phyloP scores from a whole-genome alignment of 371 early-diverging fungal species.

The Actinomucor elegans region DNA sequence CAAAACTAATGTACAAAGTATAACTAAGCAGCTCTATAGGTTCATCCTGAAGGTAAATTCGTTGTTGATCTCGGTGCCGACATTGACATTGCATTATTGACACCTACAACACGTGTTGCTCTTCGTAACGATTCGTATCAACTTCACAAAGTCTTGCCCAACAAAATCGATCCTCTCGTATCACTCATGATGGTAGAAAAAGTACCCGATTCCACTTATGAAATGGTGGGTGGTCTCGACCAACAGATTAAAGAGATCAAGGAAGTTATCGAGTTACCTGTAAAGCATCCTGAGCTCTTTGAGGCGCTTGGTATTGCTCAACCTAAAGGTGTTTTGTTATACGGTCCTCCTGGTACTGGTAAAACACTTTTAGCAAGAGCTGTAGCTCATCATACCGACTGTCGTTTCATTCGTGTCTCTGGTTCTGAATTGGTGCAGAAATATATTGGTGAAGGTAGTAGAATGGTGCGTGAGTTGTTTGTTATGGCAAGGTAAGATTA shows the following conservation, averaged over 20 bases:
- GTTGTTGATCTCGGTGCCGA: conserved; percentile 93
- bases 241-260: conserved; percentile 99
- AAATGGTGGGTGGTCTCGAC: conserved; percentile 99
- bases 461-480: conserved; percentile 99
- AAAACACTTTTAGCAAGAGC: conserved; percentile 99
- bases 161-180: conserved; percentile 99
- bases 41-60: conserved; percentile 99
- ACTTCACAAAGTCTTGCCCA: conserved; percentile 99
- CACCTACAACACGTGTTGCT: conserved; percentile 97
- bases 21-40: conserved; percentile 38
- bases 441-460: conserved; percentile 98
- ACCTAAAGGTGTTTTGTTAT: conserved; percentile 94
- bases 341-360: conserved; percentile 99
- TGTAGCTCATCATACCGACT: conserved; percentile 99
- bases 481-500: conserved; percentile 90
- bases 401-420: conserved; percentile 99
- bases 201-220: conserved; percentile 99
- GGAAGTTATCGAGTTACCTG: conserved; percentile 99
- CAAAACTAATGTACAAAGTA: background rate
- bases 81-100: conserved; percentile 92
- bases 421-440: conserved; percentile 99
- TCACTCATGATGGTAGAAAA: conserved; percentile 99
- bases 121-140: conserved; percentile 97
- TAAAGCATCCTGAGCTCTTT: conserved; percentile 78
- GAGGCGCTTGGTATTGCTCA: conserved; percentile 48